phyloP scores from a whole-genome alignment of 1,284 basidiomycete species.

The Mycena citricolor region DNA sequence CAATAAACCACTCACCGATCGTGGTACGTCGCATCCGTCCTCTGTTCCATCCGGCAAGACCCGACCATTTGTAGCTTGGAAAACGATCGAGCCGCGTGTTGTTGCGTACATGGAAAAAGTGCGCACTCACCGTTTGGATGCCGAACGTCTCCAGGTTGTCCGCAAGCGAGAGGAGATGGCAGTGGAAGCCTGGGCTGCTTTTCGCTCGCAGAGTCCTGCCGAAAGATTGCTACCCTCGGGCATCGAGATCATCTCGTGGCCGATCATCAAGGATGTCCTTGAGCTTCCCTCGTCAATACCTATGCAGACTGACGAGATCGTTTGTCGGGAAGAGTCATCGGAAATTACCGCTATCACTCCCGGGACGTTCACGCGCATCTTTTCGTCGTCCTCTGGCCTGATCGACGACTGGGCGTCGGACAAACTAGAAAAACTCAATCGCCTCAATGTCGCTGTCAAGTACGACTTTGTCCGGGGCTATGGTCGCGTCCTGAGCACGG shows the following conservation, averaged over 20 bases:
- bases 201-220: conserved; percentile 22
- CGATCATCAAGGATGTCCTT: conserved; percentile 18
- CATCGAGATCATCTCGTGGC: conserved; percentile 30
- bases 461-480: background rate
- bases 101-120: conserved; percentile 30
- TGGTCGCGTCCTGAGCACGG: background rate
- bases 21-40: conserved; percentile 24
- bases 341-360: conserved; percentile 6
- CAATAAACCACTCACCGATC: conserved; percentile 30
- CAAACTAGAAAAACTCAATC: conserved; percentile 7
- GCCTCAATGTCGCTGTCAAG: background rate
- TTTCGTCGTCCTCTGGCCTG: conserved; percentile 1
- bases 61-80: conserved; percentile 28
- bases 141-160: conserved; percentile 26
- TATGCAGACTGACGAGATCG: background rate
- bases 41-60: background rate
- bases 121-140: conserved; percentile 21
- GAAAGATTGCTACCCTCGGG: conserved; percentile 28
- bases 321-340: background rate
- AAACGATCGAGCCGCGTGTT: conserved; percentile 30
- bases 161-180: conserved; percentile 25
- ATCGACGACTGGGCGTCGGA: conserved; percentile 19
- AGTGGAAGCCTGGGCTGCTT: conserved; percentile 26
- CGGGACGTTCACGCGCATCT: conserved; percentile 14
- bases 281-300: conserved; percentile 15